Evolutionary conservation across 2,329 filamentous ascomycete genomes (phyloP).

Genomic region (Penicillium sp.): DNA sequence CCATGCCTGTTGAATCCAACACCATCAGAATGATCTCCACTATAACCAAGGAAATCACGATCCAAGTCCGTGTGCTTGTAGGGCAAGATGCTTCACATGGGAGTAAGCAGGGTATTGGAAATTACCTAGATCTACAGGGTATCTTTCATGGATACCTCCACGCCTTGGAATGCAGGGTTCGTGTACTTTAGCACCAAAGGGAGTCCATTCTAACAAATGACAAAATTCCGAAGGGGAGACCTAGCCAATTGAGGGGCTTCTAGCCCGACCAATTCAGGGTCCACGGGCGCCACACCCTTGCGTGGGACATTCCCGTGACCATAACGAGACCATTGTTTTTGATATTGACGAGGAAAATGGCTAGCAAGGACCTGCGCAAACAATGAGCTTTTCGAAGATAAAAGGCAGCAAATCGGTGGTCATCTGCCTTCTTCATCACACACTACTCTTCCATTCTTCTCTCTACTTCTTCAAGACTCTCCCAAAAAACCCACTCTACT

Average conservation of each 20-base stretch:
- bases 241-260: conserved; percentile 11
- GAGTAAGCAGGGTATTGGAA: not conserved
- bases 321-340: conserved; percentile 18
- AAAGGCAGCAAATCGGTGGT: conserved; percentile 16
- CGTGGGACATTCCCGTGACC: conserved; percentile 18
- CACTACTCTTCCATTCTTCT: conserved; percentile 11
- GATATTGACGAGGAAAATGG: conserved; percentile 1
- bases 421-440: conserved; percentile 3
- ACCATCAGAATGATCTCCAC: not conserved
- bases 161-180: conserved; percentile 20
- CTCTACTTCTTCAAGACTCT: conserved; percentile 3
- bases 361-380: conserved; percentile 1
- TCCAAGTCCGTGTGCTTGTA: not conserved
- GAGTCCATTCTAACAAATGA: conserved; percentile 11
- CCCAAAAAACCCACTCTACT: conserved; percentile 6
- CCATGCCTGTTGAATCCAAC: not conserved
- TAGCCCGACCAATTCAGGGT: not conserved
- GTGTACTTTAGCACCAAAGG: conserved; percentile 5
- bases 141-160: conserved; percentile 13
- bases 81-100: not conserved
- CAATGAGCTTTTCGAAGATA: conserved; percentile 15
- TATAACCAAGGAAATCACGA: not conserved
- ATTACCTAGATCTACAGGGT: conserved; percentile 2
- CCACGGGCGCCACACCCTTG: conserved; percentile 14
- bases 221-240: conserved; percentile 11